These are phyloP conservation scores for Coemansia reversa DNA, from an alignment of 192 early-diverging fungal species.

Conservation along the genomic window DNA sequence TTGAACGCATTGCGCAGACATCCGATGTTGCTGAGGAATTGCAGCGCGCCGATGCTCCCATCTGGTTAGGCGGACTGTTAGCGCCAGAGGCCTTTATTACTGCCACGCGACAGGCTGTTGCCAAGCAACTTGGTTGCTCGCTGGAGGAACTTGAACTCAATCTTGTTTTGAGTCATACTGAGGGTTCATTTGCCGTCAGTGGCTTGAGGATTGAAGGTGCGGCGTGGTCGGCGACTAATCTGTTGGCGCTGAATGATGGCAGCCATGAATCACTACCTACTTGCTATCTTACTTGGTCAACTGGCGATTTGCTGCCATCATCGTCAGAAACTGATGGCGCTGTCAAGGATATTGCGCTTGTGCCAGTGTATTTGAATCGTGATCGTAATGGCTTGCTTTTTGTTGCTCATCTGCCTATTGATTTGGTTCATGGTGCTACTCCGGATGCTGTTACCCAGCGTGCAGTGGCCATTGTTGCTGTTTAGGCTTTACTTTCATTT, in stretches of 20 bases:
- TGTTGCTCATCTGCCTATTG: constrained; percentile 40
- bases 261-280: constrained; percentile 26
- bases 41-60: constrained; percentile 19
- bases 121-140: constrained; percentile 72
- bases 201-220: constrained; percentile 59
- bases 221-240: constrained; percentile 16
- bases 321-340: not conserved
- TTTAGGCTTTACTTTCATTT: constrained; percentile 7
- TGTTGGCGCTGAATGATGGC: constrained; percentile 46
- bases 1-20: constrained; percentile 23
- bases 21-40: constrained; percentile 10
- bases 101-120: constrained; percentile 82
- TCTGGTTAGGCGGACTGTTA: constrained; percentile 89
- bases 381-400: constrained; percentile 65
- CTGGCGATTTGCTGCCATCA: not conserved
- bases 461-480: constrained; percentile 59
- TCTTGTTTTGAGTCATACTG: constrained; percentile 28
- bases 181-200: constrained; percentile 23
- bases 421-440: not conserved
- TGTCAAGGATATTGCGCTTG: constrained; percentile 1
- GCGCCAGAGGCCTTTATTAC: constrained; percentile 90
- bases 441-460: constrained; percentile 54
- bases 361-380: constrained; percentile 69
- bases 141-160: constrained; percentile 75
- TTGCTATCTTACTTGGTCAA: constrained; percentile 45